Percentiles rank a stretch among this genome's conserved stretches.
These are phyloP conservation scores for Protomyces arabidopsidicola DNA, from an alignment of 1,139 yeast genomes.

Conservation along the genomic window DNA sequence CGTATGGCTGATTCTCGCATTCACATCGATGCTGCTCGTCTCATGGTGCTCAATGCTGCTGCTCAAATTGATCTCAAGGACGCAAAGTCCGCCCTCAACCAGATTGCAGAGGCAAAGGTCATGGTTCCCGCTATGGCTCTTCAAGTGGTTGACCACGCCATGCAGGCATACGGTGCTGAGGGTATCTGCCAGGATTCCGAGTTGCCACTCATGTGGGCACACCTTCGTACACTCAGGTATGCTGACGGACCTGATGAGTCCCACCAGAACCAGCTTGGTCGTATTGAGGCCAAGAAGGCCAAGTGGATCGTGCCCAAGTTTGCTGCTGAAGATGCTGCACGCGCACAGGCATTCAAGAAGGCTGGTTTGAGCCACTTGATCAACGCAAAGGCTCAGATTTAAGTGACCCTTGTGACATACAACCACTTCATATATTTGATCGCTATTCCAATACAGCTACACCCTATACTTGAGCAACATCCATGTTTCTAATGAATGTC, in stretches of 20 bases:
- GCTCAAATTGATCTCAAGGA: conserved; percentile 56
- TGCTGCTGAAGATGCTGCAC: conserved; percentile 6
- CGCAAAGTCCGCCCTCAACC: conserved; percentile 55
- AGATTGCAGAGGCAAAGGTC: conserved; percentile 66
- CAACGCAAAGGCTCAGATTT: conserved; percentile 20
- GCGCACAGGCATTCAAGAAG: conserved; percentile 16
- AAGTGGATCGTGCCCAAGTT: conserved; percentile 34
- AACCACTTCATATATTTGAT: too few species aligned
- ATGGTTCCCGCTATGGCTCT: conserved; percentile 58
- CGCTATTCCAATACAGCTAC: too few species aligned
- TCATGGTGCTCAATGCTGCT: conserved; percentile 63
- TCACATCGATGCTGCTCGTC: conserved; percentile 54
- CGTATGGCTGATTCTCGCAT: conserved; percentile 57
- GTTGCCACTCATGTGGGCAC: conserved; percentile 55
- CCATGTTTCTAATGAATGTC: conserved; percentile 47
- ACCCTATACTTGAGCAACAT: conserved; percentile 17
- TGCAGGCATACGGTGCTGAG: conserved; percentile 66
- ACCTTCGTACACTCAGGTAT: conserved; percentile 57
- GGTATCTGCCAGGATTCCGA: conserved; percentile 63
- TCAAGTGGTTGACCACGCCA: conserved; percentile 59
- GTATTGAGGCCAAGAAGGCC: conserved; percentile 45
- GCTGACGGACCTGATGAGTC: conserved; percentile 80
- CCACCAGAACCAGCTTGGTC: conserved; percentile 58
- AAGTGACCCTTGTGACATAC: neutral
- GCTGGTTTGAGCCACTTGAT: conserved; percentile 18